Evolutionary conservation across 495 filamentous ascomycete species (phyloP), one percentile per base, ranked within the genome.

Genomic region (Viridothelium virens): DNA sequence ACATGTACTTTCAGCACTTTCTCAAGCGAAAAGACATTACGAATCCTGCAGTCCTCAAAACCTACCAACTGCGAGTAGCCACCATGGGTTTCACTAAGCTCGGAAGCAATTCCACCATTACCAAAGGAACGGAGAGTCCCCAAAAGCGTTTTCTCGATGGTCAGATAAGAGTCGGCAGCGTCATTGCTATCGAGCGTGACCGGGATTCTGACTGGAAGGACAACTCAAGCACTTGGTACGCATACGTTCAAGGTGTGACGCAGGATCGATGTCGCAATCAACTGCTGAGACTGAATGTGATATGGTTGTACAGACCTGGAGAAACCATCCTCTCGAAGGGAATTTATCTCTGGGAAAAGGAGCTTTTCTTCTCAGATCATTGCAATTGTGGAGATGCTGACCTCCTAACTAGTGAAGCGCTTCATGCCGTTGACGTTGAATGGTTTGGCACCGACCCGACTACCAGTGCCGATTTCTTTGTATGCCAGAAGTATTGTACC

Each of bases 321-420:
- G 87, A 92, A 39, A 92, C 89, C 2, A 83, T 82, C 0, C 86
- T 89, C 63, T 79, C 79, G 2, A 76, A 80, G 14, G 84, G 85
- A 76, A 77, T 79, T 18, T 92, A 91, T 70, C 88, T 87, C 2
- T 85, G 81, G 70, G 65, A 74, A 0, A 87, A 90, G 66, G 90
- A 92, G 72, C 74, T 92, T 0, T 92, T 92, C 71, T 75, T 92
- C 9, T 89, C 87, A 0, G 84, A 91, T 69, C 85, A 92, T 66
- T 92, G 90, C 74, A 87, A 86, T 14, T 92, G 90, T 66, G 74
- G 75, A 14, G 79, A 76, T 56, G 48, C 63, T 6, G 73, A 79
- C 38, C 77, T 87, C n/a, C 68, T 79, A 5, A 75, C 75, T 9
- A 38, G 48, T 56, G 61, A 64, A 41, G 76, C 91, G 7, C 63